Base-by-base conservation (phyloP, 208 protist species). In the Kentomonas sorsogonicus region DNA sequence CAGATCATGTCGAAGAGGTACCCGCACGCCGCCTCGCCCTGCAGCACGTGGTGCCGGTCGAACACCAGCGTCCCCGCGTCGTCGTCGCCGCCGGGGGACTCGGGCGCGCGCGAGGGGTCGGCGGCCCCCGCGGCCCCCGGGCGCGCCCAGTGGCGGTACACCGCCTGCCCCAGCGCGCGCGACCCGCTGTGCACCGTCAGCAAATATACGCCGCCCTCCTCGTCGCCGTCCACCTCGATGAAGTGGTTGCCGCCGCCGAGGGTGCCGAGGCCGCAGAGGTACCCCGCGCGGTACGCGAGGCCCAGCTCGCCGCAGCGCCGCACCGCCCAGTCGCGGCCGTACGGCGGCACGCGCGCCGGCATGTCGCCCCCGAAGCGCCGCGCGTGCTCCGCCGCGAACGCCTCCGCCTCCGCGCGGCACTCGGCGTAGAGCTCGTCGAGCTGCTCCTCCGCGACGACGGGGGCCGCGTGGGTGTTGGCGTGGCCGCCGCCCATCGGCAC, bases 1-100 rank as follows among this genome's bases (percentile, higher is more conserved):
- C 50, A 55, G 30, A 55, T 40, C 50, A 55, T 55, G 50, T 55
- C 50, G 23, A 55, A 55, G n/a, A 41, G 20, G 33, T 55, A 55
- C 50, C 39, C 27, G 9, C 10, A 55, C 18, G 50, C 50, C 7
- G 6, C 10, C 10, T 41, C 16, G 5, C 50, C 50, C 7, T 16
- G 6, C 15, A 55, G 30, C 10, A 40, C 11, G 39, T 23, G 22
- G 33, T 31, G 33, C n/a, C 23, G 33, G 30, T 55, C 50, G 39
- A 55, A 55, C 10, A 40, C 50, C 16, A 20, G 7, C 3, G 50
- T 23, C 29, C 39, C 50, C 4, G 33, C 50, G 33, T 55, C 50
- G 33, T 55, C 50, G 34, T 53, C 47, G 34, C 34, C 34, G 15
- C 34, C 34, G 10, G n/a, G 4, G 7, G 25, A 6, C 20, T 27